Evolutionary conservation across 495 filamentous ascomycete species (phyloP).

Genomic region (Aspergillus bertholletiae): DNA sequence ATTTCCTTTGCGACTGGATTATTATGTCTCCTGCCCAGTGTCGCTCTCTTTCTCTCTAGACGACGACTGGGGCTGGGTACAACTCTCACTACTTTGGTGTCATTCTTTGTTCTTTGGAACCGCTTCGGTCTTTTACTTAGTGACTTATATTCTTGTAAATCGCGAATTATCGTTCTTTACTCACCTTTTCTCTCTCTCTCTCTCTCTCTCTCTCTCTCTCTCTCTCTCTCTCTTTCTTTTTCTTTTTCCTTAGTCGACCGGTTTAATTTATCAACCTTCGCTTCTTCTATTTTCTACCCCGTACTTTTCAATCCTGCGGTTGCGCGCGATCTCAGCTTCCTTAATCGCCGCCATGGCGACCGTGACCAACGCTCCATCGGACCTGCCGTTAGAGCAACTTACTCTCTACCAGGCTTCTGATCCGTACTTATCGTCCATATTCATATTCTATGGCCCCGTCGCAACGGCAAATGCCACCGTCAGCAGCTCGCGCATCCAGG

Average conservation of each 20-base stretch:
- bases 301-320: slow-evolving; percentile 1
- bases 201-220: too few relatives aligned
- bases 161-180: slow-evolving; percentile 3
- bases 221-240: neutral
- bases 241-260: slow-evolving; percentile 3
- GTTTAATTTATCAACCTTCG: neutral
- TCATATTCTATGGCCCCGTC: slow-evolving; percentile 83
- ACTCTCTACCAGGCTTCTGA: slow-evolving; percentile 80
- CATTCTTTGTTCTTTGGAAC: slow-evolving; percentile 11
- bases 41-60: slow-evolving; percentile 4
- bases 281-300: neutral
- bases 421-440: slow-evolving; percentile 67
- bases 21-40: slow-evolving; percentile 14
- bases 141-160: neutral
- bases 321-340: slow-evolving; percentile 13
- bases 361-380: slow-evolving; percentile 27
- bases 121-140: neutral
- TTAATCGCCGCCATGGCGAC: slow-evolving; percentile 34
- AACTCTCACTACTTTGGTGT: slow-evolving; percentile 4
- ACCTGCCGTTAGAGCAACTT: slow-evolving; percentile 70
- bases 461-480: slow-evolving; percentile 78
- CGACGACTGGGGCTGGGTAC: slow-evolving; percentile 4
- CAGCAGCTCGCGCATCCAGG: slow-evolving; percentile 87
- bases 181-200: too few relatives aligned
- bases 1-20: slow-evolving; percentile 4